Evolutionary conservation across 2,329 filamentous ascomycete genomes (phyloP), one percentile per base, ranked within the genome.

Genomic region (Epichloe gansuensis): DNA sequence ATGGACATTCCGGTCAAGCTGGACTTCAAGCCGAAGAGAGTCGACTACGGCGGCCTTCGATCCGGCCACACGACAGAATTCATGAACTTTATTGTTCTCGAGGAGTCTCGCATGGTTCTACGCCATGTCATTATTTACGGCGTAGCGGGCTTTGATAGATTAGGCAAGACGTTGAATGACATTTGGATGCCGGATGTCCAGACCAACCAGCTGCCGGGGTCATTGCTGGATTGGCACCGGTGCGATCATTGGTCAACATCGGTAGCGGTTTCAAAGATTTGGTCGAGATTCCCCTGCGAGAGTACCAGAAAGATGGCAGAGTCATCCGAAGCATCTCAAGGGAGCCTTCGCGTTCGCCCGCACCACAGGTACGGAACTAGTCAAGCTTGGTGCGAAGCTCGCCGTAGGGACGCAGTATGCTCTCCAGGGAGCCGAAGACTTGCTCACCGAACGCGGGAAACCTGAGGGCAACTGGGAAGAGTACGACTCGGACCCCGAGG

Each of bases 21-120:
- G 3, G 93, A 98, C 68, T 98, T 98, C 72, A 98, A 98, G 67
- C 93, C 93, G 8, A 97, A 98, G 69, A 82, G 89, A n/a, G 88
- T 98, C 17, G 91, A 98, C 67, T 98, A 98, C 61, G 88, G 84
- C 0, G 91, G 91, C 3, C 78, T 98, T 3, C 83, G 91, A 28
- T 96, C 93, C 1, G 93, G 93, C 2, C 89, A 88, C 59, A 97
- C 93, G 0, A 95, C 89, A 0, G 93, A 98, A 66, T 95, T 98
- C 63, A 97, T 97, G 91, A 98, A 98, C 67, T 96, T 98, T 65
- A 79, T 98, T 58, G 87, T 91, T 13, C 79, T 98, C 1, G 93
- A 98, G 60, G 85, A 88, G 58, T 83, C 93, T 2, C 83, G 91
- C 55, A 86, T 98, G 77, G 80, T 86, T 6, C 77, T 98, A 51